Conservation (phyloP, 495 filamentous ascomycete genomes). For the Neurospora sublineolata region DNA sequence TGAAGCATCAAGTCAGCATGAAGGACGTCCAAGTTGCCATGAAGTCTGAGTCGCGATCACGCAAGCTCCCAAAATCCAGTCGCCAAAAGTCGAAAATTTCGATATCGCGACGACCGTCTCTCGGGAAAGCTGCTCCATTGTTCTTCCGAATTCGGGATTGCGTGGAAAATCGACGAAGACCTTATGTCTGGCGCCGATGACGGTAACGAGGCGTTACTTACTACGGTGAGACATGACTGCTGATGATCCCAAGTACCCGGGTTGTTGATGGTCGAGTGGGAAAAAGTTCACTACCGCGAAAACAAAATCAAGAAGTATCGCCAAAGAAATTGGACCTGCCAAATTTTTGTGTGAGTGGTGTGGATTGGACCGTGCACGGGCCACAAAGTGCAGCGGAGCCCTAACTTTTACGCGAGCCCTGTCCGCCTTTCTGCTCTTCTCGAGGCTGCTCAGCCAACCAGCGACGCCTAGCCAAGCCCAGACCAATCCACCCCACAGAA, state of each 20-base stretch:
- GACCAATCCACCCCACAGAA: neutral
- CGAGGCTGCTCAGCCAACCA: neutral
- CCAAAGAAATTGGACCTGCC: constrained; percentile 10
- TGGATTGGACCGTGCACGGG: constrained; percentile 8
- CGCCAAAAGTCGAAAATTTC: neutral
- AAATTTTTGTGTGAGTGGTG: constrained; percentile 22
- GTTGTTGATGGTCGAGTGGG: constrained; percentile 14
- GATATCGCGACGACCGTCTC: neutral
- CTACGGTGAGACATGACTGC: constrained; percentile 28
- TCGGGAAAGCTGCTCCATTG: neutral
- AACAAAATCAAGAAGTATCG: constrained; percentile 11
- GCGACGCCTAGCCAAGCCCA: neutral
- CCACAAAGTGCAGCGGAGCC: constrained; percentile 22
- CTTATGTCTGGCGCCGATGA: neutral
- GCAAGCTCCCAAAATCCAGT: neutral
- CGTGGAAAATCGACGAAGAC: neutral
- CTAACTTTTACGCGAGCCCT: constrained; percentile 10
- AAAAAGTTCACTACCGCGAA: constrained; percentile 14
- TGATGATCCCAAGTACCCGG: constrained; percentile 13
- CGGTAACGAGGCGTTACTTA: constrained; percentile 12
- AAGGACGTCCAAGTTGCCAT: neutral
- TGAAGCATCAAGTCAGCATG: constrained; percentile 39
- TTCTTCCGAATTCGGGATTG: neutral
- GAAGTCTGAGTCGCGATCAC: neutral
- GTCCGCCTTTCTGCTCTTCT: neutral